Percentiles rank a stretch among this genome's conserved stretches.
Conservation (phyloP, 1,284 basidiomycete genomes). For the Cryptococcus amylolentus region DNA sequence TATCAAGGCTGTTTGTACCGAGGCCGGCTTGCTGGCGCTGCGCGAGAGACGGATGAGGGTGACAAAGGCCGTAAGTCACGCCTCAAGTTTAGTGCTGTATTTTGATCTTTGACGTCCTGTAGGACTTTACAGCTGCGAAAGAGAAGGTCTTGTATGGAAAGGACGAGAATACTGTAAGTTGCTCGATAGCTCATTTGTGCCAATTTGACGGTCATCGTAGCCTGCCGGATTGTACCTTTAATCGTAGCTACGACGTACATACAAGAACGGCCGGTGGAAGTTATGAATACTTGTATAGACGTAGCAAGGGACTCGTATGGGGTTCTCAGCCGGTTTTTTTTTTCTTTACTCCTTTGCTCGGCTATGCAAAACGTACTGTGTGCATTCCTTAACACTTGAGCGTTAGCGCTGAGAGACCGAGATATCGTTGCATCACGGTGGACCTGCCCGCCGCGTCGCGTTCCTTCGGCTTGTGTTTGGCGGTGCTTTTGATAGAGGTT, state of each 20-base stretch:
- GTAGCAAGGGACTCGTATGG: no score
- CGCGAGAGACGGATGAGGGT: slow-evolving; percentile 96
- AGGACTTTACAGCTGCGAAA: slow-evolving; percentile 77
- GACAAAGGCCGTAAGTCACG: slow-evolving; percentile 62
- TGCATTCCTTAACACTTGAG: no score
- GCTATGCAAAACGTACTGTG: no score
- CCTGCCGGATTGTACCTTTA: slow-evolving; percentile 25
- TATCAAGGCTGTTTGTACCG: slow-evolving; percentile 96
- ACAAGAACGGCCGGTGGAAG: background rate
- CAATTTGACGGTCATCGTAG: slow-evolving; percentile 10
- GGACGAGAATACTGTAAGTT: slow-evolving; percentile 73
- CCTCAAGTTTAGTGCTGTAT: background rate
- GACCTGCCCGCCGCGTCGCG: no score
- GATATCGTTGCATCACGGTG: no score
- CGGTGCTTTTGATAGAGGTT: no score
- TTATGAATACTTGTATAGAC: no score
- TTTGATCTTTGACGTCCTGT: background rate
- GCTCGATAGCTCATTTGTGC: background rate
- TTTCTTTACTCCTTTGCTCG: no score
- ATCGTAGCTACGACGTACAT: background rate
- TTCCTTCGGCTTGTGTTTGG: no score
- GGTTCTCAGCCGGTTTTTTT: no score
- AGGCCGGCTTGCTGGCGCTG: slow-evolving; percentile 90
- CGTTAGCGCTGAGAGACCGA: no score
- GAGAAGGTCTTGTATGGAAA: slow-evolving; percentile 91